phyloP scores from a whole-genome alignment of 768 basidiomycete species.

The Lyophyllum shimeji region DNA sequence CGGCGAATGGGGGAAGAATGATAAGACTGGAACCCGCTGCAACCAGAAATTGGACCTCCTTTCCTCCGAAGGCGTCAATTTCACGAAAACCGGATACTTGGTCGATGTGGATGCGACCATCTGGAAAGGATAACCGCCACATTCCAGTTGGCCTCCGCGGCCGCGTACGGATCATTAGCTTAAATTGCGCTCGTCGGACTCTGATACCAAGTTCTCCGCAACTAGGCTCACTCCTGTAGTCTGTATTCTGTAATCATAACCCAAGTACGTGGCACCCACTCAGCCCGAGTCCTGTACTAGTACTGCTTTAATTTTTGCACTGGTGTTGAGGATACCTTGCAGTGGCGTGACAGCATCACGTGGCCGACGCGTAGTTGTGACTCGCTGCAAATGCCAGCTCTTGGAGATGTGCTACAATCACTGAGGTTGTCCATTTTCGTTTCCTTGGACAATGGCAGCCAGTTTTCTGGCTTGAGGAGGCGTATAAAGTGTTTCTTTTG shows the following conservation, averaged over 20 bases:
- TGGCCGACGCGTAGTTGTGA: neutral
- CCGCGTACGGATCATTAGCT: no score
- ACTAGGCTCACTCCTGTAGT: neutral
- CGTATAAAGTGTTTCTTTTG: neutral
- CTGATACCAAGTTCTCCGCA: neutral
- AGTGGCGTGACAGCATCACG: constrained; percentile 5
- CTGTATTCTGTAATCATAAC: no score
- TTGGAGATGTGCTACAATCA: neutral
- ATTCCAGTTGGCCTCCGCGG: no score
- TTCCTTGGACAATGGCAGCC: constrained; percentile 4
- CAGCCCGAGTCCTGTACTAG: neutral
- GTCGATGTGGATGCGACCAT: constrained; percentile 14
- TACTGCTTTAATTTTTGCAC: neutral
- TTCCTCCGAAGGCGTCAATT: constrained; percentile 50
- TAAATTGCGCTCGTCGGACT: no score
- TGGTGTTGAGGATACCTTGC: neutral
- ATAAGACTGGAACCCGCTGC: constrained; percentile 40
- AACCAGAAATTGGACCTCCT: constrained; percentile 51
- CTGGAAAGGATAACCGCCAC: constrained; percentile 20
- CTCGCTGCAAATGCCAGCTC: neutral
- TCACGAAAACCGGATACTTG: constrained; percentile 46
- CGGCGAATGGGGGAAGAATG: constrained; percentile 57
- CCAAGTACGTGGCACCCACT: neutral
- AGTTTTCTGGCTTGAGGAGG: neutral
- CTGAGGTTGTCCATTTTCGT: constrained; percentile 8